Conservation (phyloP, 768 basidiomycete genomes). For the Lepiota venenata region DNA sequence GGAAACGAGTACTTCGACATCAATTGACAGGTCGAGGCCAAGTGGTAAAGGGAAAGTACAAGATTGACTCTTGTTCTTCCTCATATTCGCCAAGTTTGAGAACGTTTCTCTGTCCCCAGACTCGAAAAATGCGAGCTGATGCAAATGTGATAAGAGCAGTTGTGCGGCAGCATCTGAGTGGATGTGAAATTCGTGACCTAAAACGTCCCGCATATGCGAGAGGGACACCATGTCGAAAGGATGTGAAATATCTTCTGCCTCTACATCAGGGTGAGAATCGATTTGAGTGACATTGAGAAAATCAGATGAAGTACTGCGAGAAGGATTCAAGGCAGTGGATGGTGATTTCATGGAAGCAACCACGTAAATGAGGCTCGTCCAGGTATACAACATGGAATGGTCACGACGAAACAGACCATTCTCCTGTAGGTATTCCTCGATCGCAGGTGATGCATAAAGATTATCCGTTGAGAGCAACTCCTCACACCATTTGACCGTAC, state of each 20-base stretch:
- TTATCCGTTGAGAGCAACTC: slow-evolving; percentile 40
- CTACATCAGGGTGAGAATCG: slow-evolving; percentile 18
- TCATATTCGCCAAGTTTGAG: slow-evolving; percentile 30
- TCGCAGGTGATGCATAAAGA: slow-evolving; percentile 39
- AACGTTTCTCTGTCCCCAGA: slow-evolving; percentile 35
- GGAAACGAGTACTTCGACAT: slow-evolving; percentile 70
- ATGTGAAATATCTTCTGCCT: slow-evolving; percentile 26
- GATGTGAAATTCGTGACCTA: slow-evolving; percentile 58
- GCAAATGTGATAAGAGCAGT: slow-evolving; percentile 55
- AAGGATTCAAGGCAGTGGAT: slow-evolving; percentile 18
- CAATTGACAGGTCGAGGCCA: slow-evolving; percentile 65
- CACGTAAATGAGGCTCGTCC: slow-evolving; percentile 62
- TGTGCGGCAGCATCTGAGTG: slow-evolving; percentile 49
- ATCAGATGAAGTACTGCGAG: slow-evolving; percentile 30
- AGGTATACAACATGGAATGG: slow-evolving; percentile 61
- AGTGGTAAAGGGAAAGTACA: slow-evolving; percentile 69
- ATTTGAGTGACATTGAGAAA: slow-evolving; percentile 41
- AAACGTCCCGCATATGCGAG: slow-evolving; percentile 54
- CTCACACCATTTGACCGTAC: slow-evolving; percentile 46
- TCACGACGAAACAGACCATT: slow-evolving; percentile 36
- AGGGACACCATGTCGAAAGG: slow-evolving; percentile 59
- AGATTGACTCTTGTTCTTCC: slow-evolving; percentile 27
- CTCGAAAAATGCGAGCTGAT: slow-evolving; percentile 60
- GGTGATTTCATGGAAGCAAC: slow-evolving; percentile 53
- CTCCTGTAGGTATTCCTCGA: slow-evolving; percentile 53